Evolutionary conservation across 2,329 filamentous ascomycete genomes (phyloP).

Genomic region (Immersiporthe knoxdaviesiana): DNA sequence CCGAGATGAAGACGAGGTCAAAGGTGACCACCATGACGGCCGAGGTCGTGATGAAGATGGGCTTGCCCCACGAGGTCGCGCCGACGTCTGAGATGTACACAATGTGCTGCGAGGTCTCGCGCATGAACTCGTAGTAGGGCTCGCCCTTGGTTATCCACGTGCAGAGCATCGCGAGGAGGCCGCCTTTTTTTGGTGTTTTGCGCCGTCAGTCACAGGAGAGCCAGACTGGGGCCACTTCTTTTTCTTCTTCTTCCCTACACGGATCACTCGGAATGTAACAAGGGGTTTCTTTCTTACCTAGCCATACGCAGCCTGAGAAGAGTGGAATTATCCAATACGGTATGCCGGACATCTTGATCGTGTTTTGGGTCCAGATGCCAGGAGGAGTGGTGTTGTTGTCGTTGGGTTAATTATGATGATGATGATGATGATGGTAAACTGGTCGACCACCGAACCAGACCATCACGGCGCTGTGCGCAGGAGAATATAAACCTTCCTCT

Average conservation of each 20-base stretch:
- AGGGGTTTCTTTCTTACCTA: neutral
- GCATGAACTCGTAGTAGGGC: constrained; percentile 60
- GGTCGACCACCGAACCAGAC: too few relatives aligned
- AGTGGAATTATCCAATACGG: constrained; percentile 23
- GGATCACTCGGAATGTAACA: neutral
- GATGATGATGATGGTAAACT: too few relatives aligned
- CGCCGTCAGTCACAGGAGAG: neutral
- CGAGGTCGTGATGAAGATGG: constrained; percentile 73
- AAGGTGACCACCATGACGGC: constrained; percentile 73
- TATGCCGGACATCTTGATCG: neutral
- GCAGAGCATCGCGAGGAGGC: constrained; percentile 22
- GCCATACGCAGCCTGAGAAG: constrained; percentile 21
- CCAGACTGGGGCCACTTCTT: neutral
- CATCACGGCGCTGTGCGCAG: neutral
- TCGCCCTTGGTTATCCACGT: constrained; percentile 16
- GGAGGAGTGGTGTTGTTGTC: neutral
- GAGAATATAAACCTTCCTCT: neutral
- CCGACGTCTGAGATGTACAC: constrained; percentile 70
- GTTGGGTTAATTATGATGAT: neutral
- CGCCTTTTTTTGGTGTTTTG: constrained; percentile 8
- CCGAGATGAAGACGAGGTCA: constrained; percentile 74
- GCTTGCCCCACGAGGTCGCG: constrained; percentile 60
- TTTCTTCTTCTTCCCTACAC: neutral
- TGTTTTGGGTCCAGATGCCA: neutral
- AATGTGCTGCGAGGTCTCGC: constrained; percentile 52